These are phyloP conservation scores for Ramalina intermedia DNA, from an alignment of 495 filamentous ascomycete genomes.

Conservation along the genomic window DNA sequence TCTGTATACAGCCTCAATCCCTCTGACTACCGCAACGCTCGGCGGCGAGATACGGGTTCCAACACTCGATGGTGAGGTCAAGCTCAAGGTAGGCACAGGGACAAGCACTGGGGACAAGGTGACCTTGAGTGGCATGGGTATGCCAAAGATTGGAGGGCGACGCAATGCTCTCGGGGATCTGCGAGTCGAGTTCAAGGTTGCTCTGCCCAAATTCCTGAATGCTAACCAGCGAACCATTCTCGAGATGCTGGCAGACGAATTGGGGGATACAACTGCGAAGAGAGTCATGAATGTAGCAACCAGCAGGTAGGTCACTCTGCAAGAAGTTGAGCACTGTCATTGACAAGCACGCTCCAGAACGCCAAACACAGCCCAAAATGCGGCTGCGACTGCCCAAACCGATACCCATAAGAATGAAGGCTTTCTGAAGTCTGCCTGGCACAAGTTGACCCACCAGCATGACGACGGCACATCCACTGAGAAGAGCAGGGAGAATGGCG, in stretches of 20 bases:
- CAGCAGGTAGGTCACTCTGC: slow-evolving; percentile 27
- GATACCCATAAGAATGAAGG: slow-evolving; percentile 58
- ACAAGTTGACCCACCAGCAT: slow-evolving; percentile 67
- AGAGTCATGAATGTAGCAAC: slow-evolving; percentile 66
- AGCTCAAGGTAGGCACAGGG: slow-evolving; percentile 74
- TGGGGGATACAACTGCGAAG: slow-evolving; percentile 81
- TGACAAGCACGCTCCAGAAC: background rate
- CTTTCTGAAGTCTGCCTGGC: slow-evolving; percentile 80
- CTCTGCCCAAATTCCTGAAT: slow-evolving; percentile 86
- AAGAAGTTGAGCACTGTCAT: background rate
- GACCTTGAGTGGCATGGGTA: slow-evolving; percentile 74
- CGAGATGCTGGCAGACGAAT: slow-evolving; percentile 91
- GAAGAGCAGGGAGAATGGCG: slow-evolving; percentile 21
- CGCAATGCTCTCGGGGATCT: slow-evolving; percentile 60
- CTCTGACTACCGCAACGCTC: slow-evolving; percentile 81
- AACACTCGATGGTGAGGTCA: slow-evolving; percentile 79
- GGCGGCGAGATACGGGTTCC: slow-evolving; percentile 83
- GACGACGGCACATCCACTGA: slow-evolving; percentile 29
- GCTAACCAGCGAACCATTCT: slow-evolving; percentile 79
- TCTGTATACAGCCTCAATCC: slow-evolving; percentile 79
- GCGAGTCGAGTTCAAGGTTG: slow-evolving; percentile 84
- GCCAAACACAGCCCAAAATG: background rate
- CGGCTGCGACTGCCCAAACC: slow-evolving; percentile 12
- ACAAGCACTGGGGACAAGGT: slow-evolving; percentile 87
- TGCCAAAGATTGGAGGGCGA: slow-evolving; percentile 58